phyloP scores from a whole-genome alignment of 2,329 filamentous ascomycete genomes.

The Sclerotinia glacialis region DNA sequence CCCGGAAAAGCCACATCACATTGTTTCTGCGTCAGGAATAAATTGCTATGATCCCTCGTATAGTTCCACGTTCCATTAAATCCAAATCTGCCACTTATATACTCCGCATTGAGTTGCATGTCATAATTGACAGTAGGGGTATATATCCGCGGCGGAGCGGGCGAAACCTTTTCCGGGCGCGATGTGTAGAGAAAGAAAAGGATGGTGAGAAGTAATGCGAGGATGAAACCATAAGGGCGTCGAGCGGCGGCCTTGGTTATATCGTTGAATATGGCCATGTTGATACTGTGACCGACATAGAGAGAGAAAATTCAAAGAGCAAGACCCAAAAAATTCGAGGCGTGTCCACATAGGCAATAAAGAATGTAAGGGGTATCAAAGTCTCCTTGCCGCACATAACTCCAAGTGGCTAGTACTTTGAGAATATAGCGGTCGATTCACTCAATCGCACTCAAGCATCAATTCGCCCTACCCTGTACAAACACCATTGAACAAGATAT shows the following conservation, averaged over 20 bases:
- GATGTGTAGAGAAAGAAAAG: conserved; percentile 3
- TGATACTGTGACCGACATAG: not conserved
- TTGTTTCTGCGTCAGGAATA: conserved; percentile 21
- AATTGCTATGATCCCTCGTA: conserved; percentile 18
- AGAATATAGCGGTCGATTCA: not conserved
- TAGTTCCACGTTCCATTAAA: conserved; percentile 18
- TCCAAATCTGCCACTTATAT: not conserved
- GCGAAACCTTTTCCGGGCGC: not conserved
- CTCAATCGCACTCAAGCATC: too few species aligned
- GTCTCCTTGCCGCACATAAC: not conserved
- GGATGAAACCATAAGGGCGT: not conserved
- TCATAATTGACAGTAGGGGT: not conserved
- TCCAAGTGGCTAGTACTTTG: not conserved
- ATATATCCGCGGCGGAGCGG: not conserved
- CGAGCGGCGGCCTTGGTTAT: not conserved
- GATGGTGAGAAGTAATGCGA: not conserved
- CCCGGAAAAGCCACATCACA: conserved; percentile 23
- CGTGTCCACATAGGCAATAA: not conserved
- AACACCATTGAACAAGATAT: too few species aligned
- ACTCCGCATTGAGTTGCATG: not conserved
- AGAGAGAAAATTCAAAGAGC: not conserved
- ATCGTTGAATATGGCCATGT: conserved; percentile 1
- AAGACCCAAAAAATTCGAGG: not conserved
- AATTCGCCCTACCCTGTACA: too few species aligned
- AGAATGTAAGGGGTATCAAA: not conserved